These are phyloP conservation scores for Rhodotorula graminis DNA, from an alignment of 768 basidiomycete genomes.

Conservation along the genomic window DNA sequence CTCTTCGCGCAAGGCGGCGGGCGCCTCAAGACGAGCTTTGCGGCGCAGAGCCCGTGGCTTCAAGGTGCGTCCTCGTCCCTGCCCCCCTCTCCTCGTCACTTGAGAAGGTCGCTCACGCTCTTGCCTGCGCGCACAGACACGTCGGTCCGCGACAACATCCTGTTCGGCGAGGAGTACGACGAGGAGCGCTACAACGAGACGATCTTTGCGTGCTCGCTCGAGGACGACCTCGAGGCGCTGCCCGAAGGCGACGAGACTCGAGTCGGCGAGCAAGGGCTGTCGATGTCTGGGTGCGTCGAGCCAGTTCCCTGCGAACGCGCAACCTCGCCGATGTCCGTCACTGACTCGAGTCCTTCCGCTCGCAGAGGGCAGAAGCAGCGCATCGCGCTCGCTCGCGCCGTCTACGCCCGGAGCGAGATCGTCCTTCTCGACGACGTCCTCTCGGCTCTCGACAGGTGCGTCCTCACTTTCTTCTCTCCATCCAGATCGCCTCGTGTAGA, in stretches of 20 bases:
- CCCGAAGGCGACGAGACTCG: conserved; percentile 66
- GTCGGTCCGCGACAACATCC: conserved; percentile 66
- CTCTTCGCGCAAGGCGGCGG: neutral
- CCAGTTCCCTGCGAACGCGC: too few species aligned
- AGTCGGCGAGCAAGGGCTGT: conserved; percentile 36
- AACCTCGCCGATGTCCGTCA: too few species aligned
- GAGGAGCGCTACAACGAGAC: conserved; percentile 62
- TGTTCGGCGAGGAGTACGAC: conserved; percentile 65
- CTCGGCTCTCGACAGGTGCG: conserved; percentile 55
- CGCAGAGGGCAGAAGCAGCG: conserved; percentile 36
- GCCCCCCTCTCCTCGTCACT: too few species aligned
- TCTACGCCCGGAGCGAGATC: conserved; percentile 71
- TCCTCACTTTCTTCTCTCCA: neutral
- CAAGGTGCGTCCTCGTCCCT: conserved; percentile 41
- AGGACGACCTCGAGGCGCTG: conserved; percentile 61
- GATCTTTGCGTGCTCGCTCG: conserved; percentile 68
- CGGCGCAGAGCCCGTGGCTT: conserved; percentile 64
- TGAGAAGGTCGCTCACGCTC: neutral
- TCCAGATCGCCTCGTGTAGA: too few species aligned
- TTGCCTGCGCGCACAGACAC: conserved; percentile 1
- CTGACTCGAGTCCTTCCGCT: neutral
- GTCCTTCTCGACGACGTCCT: conserved; percentile 39
- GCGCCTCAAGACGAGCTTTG: conserved; percentile 53
- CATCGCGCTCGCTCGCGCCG: conserved; percentile 69
- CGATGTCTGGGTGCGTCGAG: conserved; percentile 16